Evolutionary conservation across 495 filamentous ascomycete genomes (phyloP), one percentile per base, ranked within the genome.

Genomic region (Rhizodiscina lignyota): DNA sequence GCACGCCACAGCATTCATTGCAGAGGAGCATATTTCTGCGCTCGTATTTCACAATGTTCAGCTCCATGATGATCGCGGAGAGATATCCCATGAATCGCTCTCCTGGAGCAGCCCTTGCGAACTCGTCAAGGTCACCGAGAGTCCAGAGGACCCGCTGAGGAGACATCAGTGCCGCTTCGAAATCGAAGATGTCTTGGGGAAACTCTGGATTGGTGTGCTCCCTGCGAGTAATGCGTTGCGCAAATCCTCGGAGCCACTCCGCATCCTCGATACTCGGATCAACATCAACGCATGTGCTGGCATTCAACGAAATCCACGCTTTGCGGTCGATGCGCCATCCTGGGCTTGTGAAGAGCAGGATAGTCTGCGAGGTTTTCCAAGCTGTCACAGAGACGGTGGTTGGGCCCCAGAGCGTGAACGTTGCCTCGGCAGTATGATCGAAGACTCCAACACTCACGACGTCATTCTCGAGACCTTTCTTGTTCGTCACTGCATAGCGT

Each of bases 111-210:
- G n/a, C n/a, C n/a, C n/a, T n/a, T n/a, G n/a, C n/a, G n/a, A n/a
- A 69, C n/a, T 68, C 61, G 48, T 77, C 74, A 5, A 79, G 43
- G 31, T 77, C 69, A 18, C 65, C 69, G 13, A 79, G 40, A 0
- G 63, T 73, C 39, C 64, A 78, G 21, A 74, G 48, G 4, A 62
- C 59, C 32, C 66, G 53, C n/a, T 50, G 39, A 4, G 59, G 49
- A 4, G 65, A 61, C 22, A 52, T 41, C 28, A 57, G 52, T 4
- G 59, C 58, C n/a, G 42, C 40, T 13, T 71, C 52, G 18, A 61
- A 37, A 48, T 74, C 61, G 54, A 75, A 77, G 18, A 62, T 47
- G 56, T 10, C 12, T 15, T 12, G 48, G 2, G 68, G 67, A 44
- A 70, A 73, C 5, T 60, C 58, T 2, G 62, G 55, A 32, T 67